Evolutionary conservation across 345 rosid species (phyloP), one percentile per base, ranked within the genome.

Genomic region (Ailanthus altissimus): DNA sequence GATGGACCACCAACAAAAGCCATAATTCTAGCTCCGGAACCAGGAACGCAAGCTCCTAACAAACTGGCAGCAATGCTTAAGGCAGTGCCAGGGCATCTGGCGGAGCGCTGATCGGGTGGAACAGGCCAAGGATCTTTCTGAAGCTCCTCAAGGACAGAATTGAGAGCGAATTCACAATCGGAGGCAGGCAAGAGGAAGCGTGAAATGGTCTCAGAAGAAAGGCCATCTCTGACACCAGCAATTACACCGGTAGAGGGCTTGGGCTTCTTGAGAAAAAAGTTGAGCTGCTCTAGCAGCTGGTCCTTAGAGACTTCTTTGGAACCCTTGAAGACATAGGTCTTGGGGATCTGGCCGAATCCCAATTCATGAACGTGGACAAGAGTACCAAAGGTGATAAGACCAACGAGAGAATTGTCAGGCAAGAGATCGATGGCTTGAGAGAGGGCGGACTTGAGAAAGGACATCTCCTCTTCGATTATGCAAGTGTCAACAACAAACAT

Each of bases 1-100:
- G 98, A 87, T 70, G 98, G 99, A 65, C 99, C 99, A n/a, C 98
- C 98, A 42, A 93, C 49, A 81, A 92, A 92, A 51, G 99, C 97
- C 97, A 96, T 84, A 77, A 96, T 96, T 73, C 98, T 89, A 75
- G 98, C 99, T 78, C 94, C 97, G 67, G 89, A 92, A 68, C 99
- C 99, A 70, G 99, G 98, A 80, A 92, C 94, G 74, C 98, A 93
- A 72, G 94, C 97, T 79, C 99, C 93, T 81, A 93, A 85, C 81
- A 96, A 86, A 81, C 87, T 54, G 67, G 99, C 93, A 78, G 98
- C 97, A 16, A 96, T 88, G 72, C 93, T 85, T 70, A 96, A 88
- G n/a, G 99, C 99, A 10, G 90, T 87, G 76, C 99, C 81, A 11
- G 99, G 92, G 81, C 98, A 92, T 84, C 99, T 89, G 11, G 79